Conservation (phyloP, 2,329 filamentous ascomycete genomes). For the Phoma sp. region DNA sequence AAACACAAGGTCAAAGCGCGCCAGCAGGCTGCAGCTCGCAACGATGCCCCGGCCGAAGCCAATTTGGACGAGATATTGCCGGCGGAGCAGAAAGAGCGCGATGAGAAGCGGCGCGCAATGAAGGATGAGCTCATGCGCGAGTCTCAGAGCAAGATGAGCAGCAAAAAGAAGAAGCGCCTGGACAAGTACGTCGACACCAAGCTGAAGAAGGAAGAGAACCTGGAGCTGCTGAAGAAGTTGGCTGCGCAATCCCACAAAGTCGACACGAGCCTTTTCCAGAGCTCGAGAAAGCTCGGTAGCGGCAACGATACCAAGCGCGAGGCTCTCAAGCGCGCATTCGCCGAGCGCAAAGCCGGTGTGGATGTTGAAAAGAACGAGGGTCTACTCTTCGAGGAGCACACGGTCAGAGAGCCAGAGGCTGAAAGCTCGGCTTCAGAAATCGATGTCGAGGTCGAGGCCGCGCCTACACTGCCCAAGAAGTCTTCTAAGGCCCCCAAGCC, state of each 20-base stretch:
- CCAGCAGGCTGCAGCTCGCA: conserved; percentile 57
- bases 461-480: not conserved
- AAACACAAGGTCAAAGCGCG: conserved; percentile 71
- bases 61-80: conserved; percentile 60
- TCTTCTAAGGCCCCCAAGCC: not conserved
- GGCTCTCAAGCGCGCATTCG: conserved; percentile 66
- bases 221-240: conserved; percentile 81
- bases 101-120: conserved; percentile 59
- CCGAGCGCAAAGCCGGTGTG: conserved; percentile 68
- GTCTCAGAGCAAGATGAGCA: conserved; percentile 62
- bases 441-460: conserved; percentile 21
- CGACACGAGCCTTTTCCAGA: conserved; percentile 81
- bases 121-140: conserved; percentile 61
- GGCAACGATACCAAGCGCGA: conserved; percentile 72
- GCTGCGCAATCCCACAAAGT: conserved; percentile 69
- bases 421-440: conserved; percentile 38
- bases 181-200: conserved; percentile 85
- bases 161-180: conserved; percentile 70
- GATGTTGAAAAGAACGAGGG: conserved; percentile 61
- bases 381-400: conserved; percentile 58
- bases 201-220: conserved; percentile 90
- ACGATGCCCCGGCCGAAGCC: conserved; percentile 51
- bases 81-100: conserved; percentile 58
- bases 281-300: conserved; percentile 77
- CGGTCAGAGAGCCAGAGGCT: conserved; percentile 27